Percentiles rank a stretch among this genome's conserved stretches.
Evolutionary conservation across 495 filamentous ascomycete species (phyloP).

Genomic region (Penicillium ucsense): DNA sequence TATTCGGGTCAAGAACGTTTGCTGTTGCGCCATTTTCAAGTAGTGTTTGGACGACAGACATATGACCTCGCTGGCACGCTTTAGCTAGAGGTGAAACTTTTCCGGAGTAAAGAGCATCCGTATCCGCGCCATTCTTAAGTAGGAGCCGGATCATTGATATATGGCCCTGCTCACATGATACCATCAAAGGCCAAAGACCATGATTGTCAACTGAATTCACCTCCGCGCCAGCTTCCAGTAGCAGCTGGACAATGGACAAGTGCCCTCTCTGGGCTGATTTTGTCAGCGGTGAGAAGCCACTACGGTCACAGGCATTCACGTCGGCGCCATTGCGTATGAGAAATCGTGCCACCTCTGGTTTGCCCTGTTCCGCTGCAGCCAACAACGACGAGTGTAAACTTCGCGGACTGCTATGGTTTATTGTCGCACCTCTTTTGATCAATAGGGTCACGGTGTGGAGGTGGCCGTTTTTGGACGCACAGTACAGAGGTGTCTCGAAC

Average conservation of each 20-base stretch:
- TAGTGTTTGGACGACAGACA: neutral
- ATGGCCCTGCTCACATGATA: too few relatives aligned
- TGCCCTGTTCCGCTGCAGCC: neutral
- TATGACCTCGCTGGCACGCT: neutral
- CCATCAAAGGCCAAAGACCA: too few relatives aligned
- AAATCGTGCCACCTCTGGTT: neutral
- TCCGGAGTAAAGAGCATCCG: neutral
- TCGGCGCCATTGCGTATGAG: neutral
- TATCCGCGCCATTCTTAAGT: neutral
- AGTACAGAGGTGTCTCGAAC: neutral
- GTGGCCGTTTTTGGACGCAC: neutral
- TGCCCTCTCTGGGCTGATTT: neutral
- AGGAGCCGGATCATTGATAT: neutral
- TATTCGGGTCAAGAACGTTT: neutral
- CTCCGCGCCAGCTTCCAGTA: too few relatives aligned
- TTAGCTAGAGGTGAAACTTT: neutral
- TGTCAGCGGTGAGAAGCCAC: neutral
- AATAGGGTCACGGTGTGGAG: neutral
- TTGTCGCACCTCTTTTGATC: neutral
- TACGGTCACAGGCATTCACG: neutral
- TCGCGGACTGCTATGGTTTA: neutral
- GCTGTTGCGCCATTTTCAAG: neutral
- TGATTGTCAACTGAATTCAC: too few relatives aligned
- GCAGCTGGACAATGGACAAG: neutral
- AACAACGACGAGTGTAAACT: neutral